These are phyloP conservation scores for Coemansia sp. DNA, from an alignment of 192 early-diverging fungal species.

Conservation along the genomic window DNA sequence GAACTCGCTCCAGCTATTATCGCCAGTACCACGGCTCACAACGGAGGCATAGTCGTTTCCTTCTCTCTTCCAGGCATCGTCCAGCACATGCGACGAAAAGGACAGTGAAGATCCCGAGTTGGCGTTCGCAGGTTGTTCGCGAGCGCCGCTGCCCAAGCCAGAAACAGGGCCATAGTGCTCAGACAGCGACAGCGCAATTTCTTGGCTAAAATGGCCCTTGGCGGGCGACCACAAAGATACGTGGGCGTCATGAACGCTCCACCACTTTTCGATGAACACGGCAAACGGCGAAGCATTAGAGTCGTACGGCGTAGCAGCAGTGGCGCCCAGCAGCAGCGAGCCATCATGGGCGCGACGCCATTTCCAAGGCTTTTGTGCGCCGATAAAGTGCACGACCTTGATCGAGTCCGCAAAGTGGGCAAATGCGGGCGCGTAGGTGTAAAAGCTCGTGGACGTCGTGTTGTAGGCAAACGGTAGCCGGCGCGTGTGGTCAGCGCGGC, in stretches of 20 bases:
- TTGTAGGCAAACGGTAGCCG: conserved; percentile 91
- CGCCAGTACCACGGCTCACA: background rate
- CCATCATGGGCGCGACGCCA: conserved; percentile 25
- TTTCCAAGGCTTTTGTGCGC: conserved; percentile 84
- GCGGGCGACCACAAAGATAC: conserved; percentile 38
- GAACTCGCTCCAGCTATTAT: conserved; percentile 37
- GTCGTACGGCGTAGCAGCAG: background rate
- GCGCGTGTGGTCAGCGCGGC: conserved; percentile 58
- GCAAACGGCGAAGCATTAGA: conserved; percentile 29
- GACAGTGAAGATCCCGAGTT: background rate
- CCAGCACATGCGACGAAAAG: conserved; percentile 18
- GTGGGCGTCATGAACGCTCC: conserved; percentile 65
- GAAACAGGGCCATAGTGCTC: background rate
- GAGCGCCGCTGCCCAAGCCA: conserved; percentile 1
- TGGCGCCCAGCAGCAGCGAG: conserved; percentile 25
- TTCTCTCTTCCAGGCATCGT: conserved; percentile 37
- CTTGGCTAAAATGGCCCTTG: conserved; percentile 14
- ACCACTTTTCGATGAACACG: conserved; percentile 69
- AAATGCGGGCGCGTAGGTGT: conserved; percentile 79
- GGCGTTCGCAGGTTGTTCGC: background rate
- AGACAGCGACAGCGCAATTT: conserved; percentile 14
- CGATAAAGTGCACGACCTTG: conserved; percentile 89
- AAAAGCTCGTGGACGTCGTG: conserved; percentile 33
- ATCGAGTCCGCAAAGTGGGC: conserved; percentile 67
- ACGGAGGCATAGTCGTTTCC: conserved; percentile 5